Percentiles rank a stretch among this genome's conserved stretches.
Evolutionary conservation across 495 filamentous ascomycete species (phyloP).

Genomic region (Penicillium angulare): DNA sequence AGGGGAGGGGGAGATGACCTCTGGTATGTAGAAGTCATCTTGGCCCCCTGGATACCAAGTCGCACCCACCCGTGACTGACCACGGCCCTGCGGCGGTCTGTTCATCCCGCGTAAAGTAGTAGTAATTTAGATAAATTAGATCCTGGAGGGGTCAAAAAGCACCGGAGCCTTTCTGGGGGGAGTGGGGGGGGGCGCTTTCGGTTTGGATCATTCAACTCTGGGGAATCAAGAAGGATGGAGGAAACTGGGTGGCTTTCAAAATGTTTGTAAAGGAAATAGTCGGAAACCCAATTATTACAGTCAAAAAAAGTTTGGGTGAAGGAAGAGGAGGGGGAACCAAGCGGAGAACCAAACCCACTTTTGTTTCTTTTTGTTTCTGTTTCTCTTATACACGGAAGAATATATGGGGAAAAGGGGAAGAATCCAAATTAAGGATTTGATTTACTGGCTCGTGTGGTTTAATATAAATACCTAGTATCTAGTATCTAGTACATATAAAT

Average conservation of each 20-base stretch:
- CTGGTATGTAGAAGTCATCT: slow-evolving; percentile 84
- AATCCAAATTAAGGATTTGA: background rate
- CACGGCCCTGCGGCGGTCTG: slow-evolving; percentile 35
- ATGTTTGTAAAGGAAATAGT: too few species aligned
- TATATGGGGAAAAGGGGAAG: background rate
- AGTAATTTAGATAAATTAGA: background rate
- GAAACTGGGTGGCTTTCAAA: too few species aligned
- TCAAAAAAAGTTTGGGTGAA: too few species aligned
- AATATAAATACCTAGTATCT: too few species aligned
- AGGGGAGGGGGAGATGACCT: slow-evolving; percentile 77
- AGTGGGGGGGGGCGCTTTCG: background rate
- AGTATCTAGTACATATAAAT: background rate
- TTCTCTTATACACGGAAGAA: background rate
- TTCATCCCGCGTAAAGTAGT: slow-evolving; percentile 29
- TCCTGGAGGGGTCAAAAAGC: background rate
- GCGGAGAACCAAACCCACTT: background rate
- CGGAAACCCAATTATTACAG: too few species aligned
- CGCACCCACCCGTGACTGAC: slow-evolving; percentile 62
- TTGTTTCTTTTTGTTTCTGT: background rate
- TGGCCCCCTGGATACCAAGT: slow-evolving; percentile 87
- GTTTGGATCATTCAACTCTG: background rate
- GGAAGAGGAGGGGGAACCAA: slow-evolving; percentile 5
- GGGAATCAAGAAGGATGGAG: too few species aligned
- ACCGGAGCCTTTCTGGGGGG: too few species aligned
- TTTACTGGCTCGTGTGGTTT: background rate